phyloP scores from a whole-genome alignment of 306 rosid genomes.

The Gleditsia sinensis region DNA sequence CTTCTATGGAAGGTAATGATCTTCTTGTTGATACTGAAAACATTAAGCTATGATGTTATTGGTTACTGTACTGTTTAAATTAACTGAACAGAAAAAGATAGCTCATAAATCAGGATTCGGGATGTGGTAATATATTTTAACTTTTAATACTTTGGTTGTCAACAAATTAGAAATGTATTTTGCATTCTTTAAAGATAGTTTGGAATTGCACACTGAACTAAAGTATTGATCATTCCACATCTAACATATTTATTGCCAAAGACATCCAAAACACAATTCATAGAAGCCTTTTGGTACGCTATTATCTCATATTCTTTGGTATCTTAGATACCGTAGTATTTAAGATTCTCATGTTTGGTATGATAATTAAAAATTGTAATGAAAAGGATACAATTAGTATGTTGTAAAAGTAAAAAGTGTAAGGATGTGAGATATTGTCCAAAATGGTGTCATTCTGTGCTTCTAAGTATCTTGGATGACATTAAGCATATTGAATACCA shows the following conservation, averaged over 20 bases:
- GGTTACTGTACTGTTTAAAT: neutral
- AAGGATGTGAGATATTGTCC: no score
- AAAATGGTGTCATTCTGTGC: no score
- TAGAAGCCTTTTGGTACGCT: no score
- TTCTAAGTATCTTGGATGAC: no score
- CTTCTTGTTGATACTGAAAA: neutral
- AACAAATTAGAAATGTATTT: neutral
- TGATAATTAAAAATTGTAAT: no score
- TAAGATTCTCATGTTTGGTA: no score
- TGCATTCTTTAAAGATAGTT: neutral
- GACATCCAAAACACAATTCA: neutral
- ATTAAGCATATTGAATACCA: no score
- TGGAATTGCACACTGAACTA: neutral
- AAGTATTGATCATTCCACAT: neutral
- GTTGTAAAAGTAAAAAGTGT: no score
- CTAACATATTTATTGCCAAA: no score
- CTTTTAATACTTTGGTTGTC: neutral
- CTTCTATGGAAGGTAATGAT: slow-evolving; percentile 74
- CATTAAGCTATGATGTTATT: slow-evolving; percentile 2
- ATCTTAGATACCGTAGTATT: no score
- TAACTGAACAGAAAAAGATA: neutral
- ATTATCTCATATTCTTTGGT: no score
- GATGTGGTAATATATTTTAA: neutral
- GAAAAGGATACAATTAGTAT: no score
- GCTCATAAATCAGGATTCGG: neutral